Percentiles rank a stretch among this genome's conserved stretches.
Evolutionary conservation across 345 rosid genomes (phyloP).

Genomic region (Firmiana major): DNA sequence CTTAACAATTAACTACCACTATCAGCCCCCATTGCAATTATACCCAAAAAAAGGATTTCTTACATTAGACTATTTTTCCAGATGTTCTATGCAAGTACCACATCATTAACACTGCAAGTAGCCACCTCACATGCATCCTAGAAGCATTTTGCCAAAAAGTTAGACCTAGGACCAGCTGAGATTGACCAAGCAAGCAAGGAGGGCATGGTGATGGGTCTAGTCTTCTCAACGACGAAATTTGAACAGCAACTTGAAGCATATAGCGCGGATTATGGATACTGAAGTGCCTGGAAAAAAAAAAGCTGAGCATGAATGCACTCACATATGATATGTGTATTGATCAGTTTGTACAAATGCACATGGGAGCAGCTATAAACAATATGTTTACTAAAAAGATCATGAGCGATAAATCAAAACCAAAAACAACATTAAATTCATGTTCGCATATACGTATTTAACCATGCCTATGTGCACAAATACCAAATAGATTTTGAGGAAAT

Average conservation of each 20-base stretch:
- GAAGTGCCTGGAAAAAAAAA: constrained; percentile 4
- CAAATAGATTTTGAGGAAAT: not conserved
- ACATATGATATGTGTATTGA: not conserved
- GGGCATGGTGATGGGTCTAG: not conserved
- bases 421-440: not conserved
- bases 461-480: not conserved
- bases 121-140: not conserved
- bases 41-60: not conserved
- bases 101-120: not conserved
- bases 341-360: not conserved
- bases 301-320: not conserved
- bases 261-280: not conserved
- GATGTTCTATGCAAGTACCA: not conserved
- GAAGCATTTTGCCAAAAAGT: not conserved
- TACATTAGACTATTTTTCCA: not conserved
- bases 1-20: no score
- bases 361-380: not conserved
- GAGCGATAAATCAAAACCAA: not conserved
- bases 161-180: not conserved
- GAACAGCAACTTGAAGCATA: not conserved
- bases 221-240: not conserved
- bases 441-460: not conserved
- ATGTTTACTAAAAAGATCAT: not conserved
- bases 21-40: not conserved
- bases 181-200: not conserved